Base-by-base conservation (phyloP, 2,329 filamentous ascomycete species). In the Phialocephala sp. region DNA sequence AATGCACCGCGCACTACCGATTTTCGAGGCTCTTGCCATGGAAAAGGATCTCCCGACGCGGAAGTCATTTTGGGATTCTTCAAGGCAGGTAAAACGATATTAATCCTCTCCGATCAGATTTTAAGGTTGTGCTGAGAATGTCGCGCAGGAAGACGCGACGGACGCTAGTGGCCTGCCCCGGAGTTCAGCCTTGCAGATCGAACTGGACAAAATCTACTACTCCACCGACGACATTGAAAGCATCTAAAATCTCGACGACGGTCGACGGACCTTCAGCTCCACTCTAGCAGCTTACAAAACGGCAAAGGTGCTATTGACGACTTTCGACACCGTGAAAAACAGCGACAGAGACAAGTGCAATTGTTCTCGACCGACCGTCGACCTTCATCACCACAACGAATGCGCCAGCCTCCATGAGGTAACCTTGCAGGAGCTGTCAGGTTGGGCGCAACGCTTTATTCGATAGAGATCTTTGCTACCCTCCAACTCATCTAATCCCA, bases 1-100 rank as follows among this genome's bases (percentile, higher is more conserved):
- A 92, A 82, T 64, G 84, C 84, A 39, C 89, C 89, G 62, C 86
- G 82, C 52, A 74, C 59, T 4, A 69, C 57, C 0, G 71, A 54
- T 0, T 24, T 66, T 56, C 66, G 50, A 4, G 68, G 67, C 75
- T 79, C 77, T 59, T 65, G 64, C 67, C 68, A 71, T 12, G 70
- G 66, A 35, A 70, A 73, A 2, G 36, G 57, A n/a, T 65, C 56
- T 54, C 63, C 59, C 50, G 52, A 50, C 8, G 52, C 9, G 52
- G 27, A 54, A 11, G 68, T 4, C 71, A 73, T 74, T 22, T 24
- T 27, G 20, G 18, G 15, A 9, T 52, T 52, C 15, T 47, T 18
- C 15, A 47, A n/a, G 43, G 8, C 43, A 47, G 9, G 9, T 18
- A 47, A 22, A 11, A n/a, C n/a, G 6, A 4, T 47, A 22, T 8